These are phyloP conservation scores for Talaromyces sp. DNA, from an alignment of 2,329 filamentous ascomycete genomes.

Conservation along the genomic window DNA sequence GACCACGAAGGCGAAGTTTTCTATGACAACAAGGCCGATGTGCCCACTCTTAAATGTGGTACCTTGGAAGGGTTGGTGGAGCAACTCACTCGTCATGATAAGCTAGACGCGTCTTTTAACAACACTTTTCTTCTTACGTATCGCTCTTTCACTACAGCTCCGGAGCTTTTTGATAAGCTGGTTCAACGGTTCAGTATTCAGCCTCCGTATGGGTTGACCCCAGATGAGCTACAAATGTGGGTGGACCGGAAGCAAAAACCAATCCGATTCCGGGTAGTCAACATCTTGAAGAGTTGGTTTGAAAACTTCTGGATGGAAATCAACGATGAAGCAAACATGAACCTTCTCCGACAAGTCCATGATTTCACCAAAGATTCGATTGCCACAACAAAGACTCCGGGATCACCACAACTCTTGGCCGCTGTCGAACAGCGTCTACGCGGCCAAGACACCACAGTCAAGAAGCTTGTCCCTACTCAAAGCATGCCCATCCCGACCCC, in stretches of 20 bases:
- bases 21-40: conserved; percentile 76
- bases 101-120: conserved; percentile 91
- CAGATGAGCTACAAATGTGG: conserved; percentile 78
- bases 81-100: conserved; percentile 92
- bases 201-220: conserved; percentile 73
- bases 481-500: conserved; percentile 77
- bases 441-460: conserved; percentile 80
- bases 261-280: conserved; percentile 92
- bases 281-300: conserved; percentile 97
- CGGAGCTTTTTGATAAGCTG: conserved; percentile 86
- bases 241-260: conserved; percentile 91
- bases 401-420: conserved; percentile 75
- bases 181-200: conserved; percentile 90
- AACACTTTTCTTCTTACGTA: conserved; percentile 97
- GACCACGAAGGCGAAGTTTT: conserved; percentile 86
- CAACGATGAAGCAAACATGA: conserved; percentile 75
- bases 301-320: conserved; percentile 99
- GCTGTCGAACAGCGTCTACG: conserved; percentile 83
- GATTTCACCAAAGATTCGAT: conserved; percentile 88
- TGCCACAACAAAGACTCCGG: conserved; percentile 87
- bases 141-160: conserved; percentile 84
- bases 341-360: conserved; percentile 82
- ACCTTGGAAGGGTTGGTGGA: conserved; percentile 86
- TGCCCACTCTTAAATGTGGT: conserved; percentile 77
- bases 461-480: conserved; percentile 80